phyloP scores from a whole-genome alignment of 116 monocot species.

The Trichopus zeylanicus region DNA sequence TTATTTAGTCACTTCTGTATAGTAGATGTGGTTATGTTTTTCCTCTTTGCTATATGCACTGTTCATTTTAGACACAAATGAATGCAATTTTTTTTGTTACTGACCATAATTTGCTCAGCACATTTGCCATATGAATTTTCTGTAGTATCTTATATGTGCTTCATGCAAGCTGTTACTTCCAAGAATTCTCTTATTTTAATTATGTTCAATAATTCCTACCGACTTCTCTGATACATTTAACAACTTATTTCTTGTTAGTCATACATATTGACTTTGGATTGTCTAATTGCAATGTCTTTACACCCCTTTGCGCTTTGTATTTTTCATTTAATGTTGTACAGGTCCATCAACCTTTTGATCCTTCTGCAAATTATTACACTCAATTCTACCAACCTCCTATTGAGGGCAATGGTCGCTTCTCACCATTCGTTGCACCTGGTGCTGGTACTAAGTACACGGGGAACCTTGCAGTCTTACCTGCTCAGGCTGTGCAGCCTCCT shows the following conservation, averaged over 20 bases:
- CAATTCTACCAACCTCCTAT: constrained; percentile 59
- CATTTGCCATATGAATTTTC: too few relatives aligned
- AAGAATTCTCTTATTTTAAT: too few relatives aligned
- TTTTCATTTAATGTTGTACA: neutral
- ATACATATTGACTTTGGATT: neutral
- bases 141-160: too few relatives aligned
- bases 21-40: too few relatives aligned
- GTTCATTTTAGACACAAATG: too few relatives aligned
- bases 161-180: too few relatives aligned
- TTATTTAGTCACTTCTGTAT: too few relatives aligned
- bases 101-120: too few relatives aligned
- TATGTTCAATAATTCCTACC: too few relatives aligned
- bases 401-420: constrained; percentile 68
- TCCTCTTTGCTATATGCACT: too few relatives aligned
- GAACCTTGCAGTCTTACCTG: constrained; percentile 35
- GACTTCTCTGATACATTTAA: too few relatives aligned
- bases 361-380: constrained; percentile 56
- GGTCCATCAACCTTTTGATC: constrained; percentile 72
- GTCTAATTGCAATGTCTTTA: neutral
- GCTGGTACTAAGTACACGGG: constrained; percentile 39
- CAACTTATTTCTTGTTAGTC: neutral
- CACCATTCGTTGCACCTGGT: constrained; percentile 48
- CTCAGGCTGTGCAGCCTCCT: constrained; percentile 36
- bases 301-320: neutral
- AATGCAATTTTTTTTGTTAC: too few relatives aligned